Conservation (phyloP, 345 rosid genomes). For the Eucalyptus albens region DNA sequence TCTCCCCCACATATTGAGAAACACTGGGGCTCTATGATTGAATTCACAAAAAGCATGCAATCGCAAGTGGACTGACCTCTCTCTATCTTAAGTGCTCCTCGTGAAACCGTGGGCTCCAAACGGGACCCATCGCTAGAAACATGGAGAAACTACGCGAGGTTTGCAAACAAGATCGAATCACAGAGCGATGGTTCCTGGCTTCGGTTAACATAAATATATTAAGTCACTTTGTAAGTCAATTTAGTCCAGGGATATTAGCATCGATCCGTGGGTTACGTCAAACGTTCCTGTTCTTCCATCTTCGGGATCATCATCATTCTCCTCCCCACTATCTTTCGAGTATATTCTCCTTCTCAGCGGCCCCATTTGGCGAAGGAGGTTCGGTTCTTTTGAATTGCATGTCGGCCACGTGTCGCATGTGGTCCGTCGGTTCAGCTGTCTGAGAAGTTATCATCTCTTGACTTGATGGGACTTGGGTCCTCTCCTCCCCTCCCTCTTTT, state of each 20-base stretch:
- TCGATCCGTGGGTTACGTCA: not conserved
- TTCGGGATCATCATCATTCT: not conserved
- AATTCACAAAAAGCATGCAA: not conserved
- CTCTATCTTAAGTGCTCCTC: not conserved
- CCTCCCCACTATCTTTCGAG: not conserved
- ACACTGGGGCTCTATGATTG: not conserved
- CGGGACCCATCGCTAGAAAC: not conserved
- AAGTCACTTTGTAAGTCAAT: not conserved
- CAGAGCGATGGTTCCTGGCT: not conserved
- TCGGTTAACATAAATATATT: not conserved
- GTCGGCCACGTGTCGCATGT: not conserved
- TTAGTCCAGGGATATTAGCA: not conserved
- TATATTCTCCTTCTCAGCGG: not conserved
- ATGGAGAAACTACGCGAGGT: not conserved
- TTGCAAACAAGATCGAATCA: not conserved
- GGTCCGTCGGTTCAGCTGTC: not conserved
- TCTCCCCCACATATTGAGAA: not conserved
- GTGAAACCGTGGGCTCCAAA: not conserved
- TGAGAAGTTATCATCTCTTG: not conserved
- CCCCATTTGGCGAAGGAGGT: not conserved
- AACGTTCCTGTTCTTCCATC: not conserved
- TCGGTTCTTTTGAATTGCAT: not conserved
- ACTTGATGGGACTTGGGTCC: not conserved
- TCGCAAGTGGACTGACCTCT: not conserved
- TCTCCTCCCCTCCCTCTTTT: not conserved